Percentiles rank a stretch among this genome's conserved stretches.
Evolutionary conservation across 441 rosid species (phyloP).

Genomic region (Viola pubescens): DNA sequence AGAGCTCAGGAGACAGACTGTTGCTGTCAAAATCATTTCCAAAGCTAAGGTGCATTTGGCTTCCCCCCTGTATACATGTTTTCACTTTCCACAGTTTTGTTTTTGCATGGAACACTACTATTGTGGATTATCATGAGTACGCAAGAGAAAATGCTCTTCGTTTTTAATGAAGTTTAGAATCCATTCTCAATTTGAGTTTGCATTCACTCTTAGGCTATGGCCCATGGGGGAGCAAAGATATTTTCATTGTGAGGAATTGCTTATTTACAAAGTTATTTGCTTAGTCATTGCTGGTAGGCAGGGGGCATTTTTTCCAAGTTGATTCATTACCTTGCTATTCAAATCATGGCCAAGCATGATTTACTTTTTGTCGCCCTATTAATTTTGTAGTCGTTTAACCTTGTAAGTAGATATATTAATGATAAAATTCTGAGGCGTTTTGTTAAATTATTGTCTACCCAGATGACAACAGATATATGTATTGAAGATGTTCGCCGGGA

Average conservation of each 20-base stretch:
- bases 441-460: constrained; percentile 16
- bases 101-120: not conserved
- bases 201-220: not conserved
- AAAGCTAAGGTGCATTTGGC: constrained; percentile 62
- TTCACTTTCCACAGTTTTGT: not conserved
- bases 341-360: not conserved
- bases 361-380: not conserved
- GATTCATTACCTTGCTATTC: not conserved
- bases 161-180: not conserved
- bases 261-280: not conserved
- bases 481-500: constrained; percentile 95
- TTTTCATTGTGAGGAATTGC: too few relatives aligned
- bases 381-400: not conserved
- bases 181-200: not conserved
- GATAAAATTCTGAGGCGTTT: not conserved
- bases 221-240: too few relatives aligned
- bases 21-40: constrained; percentile 91
- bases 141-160: not conserved
- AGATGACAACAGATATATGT: constrained; percentile 94
- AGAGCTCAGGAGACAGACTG: constrained; percentile 55
- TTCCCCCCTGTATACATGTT: not conserved
- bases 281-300: not conserved
- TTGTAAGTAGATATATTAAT: not conserved
- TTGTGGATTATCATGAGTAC: not conserved
- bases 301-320: not conserved